Percentiles rank a stretch among this genome's conserved stretches.
These are phyloP conservation scores for Achlya hypogyna DNA, from an alignment of 352 stramenopile species.

Conservation along the genomic window DNA sequence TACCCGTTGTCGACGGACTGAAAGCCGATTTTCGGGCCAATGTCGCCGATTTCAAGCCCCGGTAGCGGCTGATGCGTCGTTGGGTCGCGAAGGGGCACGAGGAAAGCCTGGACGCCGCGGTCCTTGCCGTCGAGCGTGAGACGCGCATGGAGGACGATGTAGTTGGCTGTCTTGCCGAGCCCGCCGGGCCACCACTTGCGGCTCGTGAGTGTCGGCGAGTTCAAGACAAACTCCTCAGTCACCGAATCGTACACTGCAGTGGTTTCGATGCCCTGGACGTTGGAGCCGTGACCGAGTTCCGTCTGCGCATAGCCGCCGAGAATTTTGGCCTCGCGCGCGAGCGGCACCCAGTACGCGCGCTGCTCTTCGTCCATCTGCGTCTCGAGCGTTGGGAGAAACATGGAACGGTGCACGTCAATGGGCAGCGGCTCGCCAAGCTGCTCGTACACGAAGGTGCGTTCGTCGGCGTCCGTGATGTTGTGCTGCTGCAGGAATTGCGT, in stretches of 20 bases:
- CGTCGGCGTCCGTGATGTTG: constrained; percentile 25
- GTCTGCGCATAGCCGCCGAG: constrained; percentile 93
- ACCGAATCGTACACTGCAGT: constrained; percentile 86
- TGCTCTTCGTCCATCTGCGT: constrained; percentile 56
- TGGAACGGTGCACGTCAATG: constrained; percentile 48
- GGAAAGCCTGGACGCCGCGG: constrained; percentile 88
- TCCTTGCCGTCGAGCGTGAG: constrained; percentile 47
- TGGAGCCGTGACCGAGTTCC: constrained; percentile 91
- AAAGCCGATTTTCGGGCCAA: constrained; percentile 89
- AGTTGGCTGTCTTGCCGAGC: constrained; percentile 83
- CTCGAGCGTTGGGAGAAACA: constrained; percentile 61
- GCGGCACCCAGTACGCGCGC: constrained; percentile 47
- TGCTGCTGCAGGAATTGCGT: constrained; percentile 31
- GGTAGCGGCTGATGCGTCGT: constrained; percentile 68
- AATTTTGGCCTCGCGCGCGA: constrained; percentile 55
- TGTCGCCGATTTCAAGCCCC: constrained; percentile 84
- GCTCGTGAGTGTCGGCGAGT: constrained; percentile 90
- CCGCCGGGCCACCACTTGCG: constrained; percentile 95
- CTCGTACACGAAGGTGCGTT: constrained; percentile 32
- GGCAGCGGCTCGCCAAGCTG: constrained; percentile 37
- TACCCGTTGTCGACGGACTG: constrained; percentile 85
- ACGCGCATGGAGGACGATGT: constrained; percentile 87
- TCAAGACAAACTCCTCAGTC: constrained; percentile 88
- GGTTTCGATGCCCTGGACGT: constrained; percentile 87
- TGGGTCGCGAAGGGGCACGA: constrained; percentile 84